A percentile compares a stretch with the other conserved stretches of the same genome.
Conservation (phyloP, 768 basidiomycete genomes). For the Crassisporium funariophilum region DNA sequence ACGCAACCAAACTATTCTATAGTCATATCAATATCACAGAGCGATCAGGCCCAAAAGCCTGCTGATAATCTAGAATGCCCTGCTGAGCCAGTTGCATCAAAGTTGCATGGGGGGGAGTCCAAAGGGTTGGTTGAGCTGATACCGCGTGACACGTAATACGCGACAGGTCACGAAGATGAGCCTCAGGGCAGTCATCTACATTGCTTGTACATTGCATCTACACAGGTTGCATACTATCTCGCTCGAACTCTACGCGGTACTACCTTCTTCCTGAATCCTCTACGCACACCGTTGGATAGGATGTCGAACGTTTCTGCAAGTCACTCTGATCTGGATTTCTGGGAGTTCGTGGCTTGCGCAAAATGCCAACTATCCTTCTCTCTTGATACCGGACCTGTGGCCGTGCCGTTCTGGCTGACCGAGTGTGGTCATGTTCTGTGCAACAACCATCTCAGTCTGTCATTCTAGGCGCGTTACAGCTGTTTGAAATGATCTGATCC, state of each 20-base stretch:
- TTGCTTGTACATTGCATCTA: no score
- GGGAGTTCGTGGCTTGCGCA: conserved; percentile 78
- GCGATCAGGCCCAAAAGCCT: no score
- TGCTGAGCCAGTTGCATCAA: no score
- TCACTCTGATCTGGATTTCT: conserved; percentile 59
- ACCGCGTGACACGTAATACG: background rate
- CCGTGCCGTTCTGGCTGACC: conserved; percentile 84
- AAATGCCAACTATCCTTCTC: conserved; percentile 71
- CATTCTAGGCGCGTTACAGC: background rate
- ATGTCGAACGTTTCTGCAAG: conserved; percentile 43
- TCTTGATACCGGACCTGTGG: conserved; percentile 47
- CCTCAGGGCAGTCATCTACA: no score
- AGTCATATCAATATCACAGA: no score
- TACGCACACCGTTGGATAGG: background rate
- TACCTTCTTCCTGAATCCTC: background rate
- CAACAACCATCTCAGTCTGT: conserved; percentile 80
- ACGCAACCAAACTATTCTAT: no score
- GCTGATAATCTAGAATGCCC: no score
- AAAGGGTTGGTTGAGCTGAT: background rate
- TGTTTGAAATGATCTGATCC: background rate
- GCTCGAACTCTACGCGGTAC: background rate
- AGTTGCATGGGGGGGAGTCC: no score
- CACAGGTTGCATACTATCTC: no score
- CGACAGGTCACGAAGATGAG: background rate
- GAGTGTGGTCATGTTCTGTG: conserved; percentile 88